phyloP scores from a whole-genome alignment of 257 asterid species.

The Capsicum baccatum region DNA sequence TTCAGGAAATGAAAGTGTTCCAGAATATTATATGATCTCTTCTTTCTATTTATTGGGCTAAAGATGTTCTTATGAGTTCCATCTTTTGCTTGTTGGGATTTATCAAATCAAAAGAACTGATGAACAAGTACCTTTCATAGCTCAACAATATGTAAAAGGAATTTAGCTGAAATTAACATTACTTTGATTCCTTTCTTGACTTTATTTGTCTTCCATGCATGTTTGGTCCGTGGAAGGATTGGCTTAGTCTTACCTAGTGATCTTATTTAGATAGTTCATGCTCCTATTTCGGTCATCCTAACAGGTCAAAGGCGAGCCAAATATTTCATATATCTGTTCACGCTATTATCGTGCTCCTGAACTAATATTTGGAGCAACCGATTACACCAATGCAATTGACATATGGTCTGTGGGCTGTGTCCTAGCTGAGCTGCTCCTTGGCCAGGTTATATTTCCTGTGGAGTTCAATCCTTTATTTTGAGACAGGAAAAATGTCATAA shows the following conservation, averaged over 20 bases:
- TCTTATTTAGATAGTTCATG: not conserved
- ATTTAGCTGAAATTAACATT: not conserved
- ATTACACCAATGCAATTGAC: conserved; percentile 80
- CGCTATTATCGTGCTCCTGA: conserved; percentile 87
- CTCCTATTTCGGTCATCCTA: conserved; percentile 17
- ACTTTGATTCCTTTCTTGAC: not conserved
- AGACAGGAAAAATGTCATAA: not conserved
- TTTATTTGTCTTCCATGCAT: not conserved
- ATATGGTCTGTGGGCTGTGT: conserved; percentile 95
- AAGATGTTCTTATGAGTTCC: not conserved
- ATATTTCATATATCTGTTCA: conserved; percentile 82
- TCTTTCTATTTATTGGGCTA: not conserved
- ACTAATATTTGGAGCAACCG: conserved; percentile 84
- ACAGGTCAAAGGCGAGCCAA: conserved; percentile 91
- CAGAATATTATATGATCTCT: not conserved
- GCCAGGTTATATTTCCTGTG: conserved; percentile 58
- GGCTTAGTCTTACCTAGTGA: not conserved
- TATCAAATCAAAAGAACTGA: not conserved
- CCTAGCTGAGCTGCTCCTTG: conserved; percentile 86
- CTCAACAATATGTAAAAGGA: conserved; percentile 17
- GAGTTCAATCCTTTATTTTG: not conserved
- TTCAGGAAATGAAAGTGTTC: not conserved
- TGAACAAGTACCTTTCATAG: not conserved
- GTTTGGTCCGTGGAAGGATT: not conserved
- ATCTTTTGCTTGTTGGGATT: not conserved